Base-by-base conservation (phyloP, 176 grass and related monocot species). In the Olyra latifolia region DNA sequence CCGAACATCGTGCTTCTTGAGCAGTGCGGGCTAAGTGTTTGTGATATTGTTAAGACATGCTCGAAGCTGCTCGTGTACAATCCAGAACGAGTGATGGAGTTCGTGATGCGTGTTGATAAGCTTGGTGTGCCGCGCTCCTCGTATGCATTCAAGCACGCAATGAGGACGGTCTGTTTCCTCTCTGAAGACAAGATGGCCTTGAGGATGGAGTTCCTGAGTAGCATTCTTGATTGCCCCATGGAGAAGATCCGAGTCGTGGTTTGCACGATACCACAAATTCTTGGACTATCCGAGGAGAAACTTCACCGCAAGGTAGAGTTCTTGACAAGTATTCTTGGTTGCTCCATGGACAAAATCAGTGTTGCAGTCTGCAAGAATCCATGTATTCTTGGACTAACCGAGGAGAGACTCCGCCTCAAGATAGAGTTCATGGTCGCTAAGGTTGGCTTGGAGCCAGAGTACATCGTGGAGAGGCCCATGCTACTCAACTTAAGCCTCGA, bases 401-500 rank as follows among this genome's bases (percentile, higher is more conserved):
- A 68, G 6, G 35, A 57, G 1, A 27, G 0, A 2, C 16, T 86
- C 16, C 16, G 11, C 2, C 24, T 19, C n/a, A 79, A 65, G 22
- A 74, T 82, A 40, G 52, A 57, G 12, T 86, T 86, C 49, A 48
- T 82, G 17, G 2, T 86, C 1, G 38, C 72, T 29, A 62, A 82
- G 29, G 77, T 49, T 0, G 50, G 79, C 2, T 82, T 17, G 66
- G 28, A 20, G 16, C 48, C 60, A 7, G 71, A 45, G 4, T 65
- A 66, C 62, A 46, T 86, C 19, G 39, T 75, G 3, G 5, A 16
- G 0, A 53, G 4, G 16, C 83, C 83, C 2, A 0, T 2, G 28
- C 5, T 86, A 13, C 32, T 86, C 25, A 39, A 17, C 1, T 78
- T 2, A 22, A 86, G 78, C 49, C 43, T 90, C 38, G 79, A 90